These are phyloP conservation scores for Phytophthora sp. DNA, from an alignment of 352 stramenopile species.

Conservation along the genomic window DNA sequence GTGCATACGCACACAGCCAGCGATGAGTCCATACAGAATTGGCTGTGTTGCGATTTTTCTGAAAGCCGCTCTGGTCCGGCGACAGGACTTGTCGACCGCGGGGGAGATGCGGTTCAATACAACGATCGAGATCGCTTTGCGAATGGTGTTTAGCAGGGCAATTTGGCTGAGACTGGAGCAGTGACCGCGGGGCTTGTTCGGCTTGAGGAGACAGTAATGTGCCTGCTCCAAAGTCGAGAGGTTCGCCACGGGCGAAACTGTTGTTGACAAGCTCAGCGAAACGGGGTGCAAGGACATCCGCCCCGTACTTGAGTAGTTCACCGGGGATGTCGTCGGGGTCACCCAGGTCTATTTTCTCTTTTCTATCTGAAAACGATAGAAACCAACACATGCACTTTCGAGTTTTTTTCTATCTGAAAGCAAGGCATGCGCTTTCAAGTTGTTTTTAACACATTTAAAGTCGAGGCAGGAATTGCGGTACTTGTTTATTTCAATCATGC, in stretches of 20 bases:
- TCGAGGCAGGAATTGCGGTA: too few relatives aligned
- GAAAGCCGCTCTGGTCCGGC: too few relatives aligned
- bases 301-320: slow-evolving; percentile 12
- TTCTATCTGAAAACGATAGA: too few relatives aligned
- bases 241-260: background rate
- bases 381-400: too few relatives aligned
- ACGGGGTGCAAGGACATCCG: background rate
- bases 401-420: too few relatives aligned
- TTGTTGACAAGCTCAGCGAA: background rate
- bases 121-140: slow-evolving; percentile 5
- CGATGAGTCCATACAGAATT: slow-evolving; percentile 2
- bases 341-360: too few relatives aligned
- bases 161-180: slow-evolving; percentile 12
- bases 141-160: slow-evolving; percentile 5
- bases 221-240: background rate
- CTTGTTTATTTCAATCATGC: too few relatives aligned
- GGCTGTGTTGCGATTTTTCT: background rate
- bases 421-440: too few relatives aligned
- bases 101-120: slow-evolving; percentile 1
- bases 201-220: slow-evolving; percentile 7
- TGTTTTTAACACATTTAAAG: too few relatives aligned
- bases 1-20: background rate
- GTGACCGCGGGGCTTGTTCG: background rate
- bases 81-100: background rate
- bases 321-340: slow-evolving; percentile 3